Conservation (phyloP, 768 basidiomycete genomes). For the Auricularia sp. region DNA sequence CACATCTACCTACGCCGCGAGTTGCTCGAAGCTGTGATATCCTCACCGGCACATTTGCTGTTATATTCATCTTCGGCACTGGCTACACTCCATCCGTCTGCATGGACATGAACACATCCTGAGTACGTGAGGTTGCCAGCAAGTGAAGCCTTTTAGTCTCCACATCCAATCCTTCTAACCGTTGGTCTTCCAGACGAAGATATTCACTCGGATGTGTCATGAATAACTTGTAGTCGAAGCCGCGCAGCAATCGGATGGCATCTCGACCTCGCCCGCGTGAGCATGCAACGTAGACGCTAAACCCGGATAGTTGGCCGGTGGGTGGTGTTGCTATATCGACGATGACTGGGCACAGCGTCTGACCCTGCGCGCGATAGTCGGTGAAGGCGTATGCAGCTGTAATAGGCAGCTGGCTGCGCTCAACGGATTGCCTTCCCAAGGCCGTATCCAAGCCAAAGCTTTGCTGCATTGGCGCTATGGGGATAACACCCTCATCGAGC, state of each 20-base stretch:
- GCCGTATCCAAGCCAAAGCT: conserved; percentile 13
- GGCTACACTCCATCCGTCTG: no score
- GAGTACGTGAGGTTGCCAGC: no score
- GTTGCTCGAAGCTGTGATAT: no score
- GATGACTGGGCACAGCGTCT: conserved; percentile 7
- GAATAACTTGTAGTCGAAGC: conserved; percentile 21
- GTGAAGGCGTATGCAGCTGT: conserved; percentile 11
- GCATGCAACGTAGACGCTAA: conserved; percentile 25
- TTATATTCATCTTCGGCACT: no score
- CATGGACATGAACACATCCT: no score
- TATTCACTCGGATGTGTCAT: conserved; percentile 12
- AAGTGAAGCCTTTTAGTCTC: no score
- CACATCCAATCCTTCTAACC: no score
- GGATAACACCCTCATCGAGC: conserved; percentile 5
- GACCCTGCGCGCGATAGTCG: conserved; percentile 9
- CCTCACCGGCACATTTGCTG: no score
- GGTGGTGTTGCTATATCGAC: conserved; percentile 9
- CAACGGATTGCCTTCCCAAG: background rate
- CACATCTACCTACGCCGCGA: no score
- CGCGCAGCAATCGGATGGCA: conserved; percentile 22
- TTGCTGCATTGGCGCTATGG: background rate
- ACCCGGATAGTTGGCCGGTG: conserved; percentile 15
- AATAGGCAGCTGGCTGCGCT: conserved; percentile 6
- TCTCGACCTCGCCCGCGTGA: conserved; percentile 22
- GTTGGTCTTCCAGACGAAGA: conserved; percentile 13